Base-by-base conservation (phyloP, 495 filamentous ascomycete species). In the Neurospora sp. region DNA sequence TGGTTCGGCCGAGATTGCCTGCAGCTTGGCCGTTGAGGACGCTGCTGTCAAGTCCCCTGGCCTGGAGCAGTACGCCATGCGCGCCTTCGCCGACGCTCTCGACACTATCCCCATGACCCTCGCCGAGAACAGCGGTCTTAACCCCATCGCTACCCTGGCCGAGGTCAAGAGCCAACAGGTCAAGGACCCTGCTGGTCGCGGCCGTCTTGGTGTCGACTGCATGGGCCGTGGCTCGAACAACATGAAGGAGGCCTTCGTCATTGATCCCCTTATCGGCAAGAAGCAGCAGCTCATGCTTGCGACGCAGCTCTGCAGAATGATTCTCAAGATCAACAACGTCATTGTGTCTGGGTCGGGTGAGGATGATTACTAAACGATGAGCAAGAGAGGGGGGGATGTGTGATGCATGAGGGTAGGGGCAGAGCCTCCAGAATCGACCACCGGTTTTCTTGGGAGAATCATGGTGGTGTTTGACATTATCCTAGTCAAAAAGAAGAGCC, bases 271-370 rank as follows among this genome's bases (percentile, higher is more conserved):
- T 72, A 98, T 99, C 78, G 94, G 94, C 73, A 99, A 99, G 87
- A 89, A 93, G 79, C 94, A 97, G 85, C 96, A 99, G 83, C 87
- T 99, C 72, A 86, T 97, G 81, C 87, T 99, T 70, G 96, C 96
- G 18, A 98, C 96, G 22, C 96, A 99, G 84, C 88, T 99, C 38
- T 98, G 96, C 86, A 90, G 96, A 72, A 99, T 99, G 96, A 96
- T 99, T 75, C 88, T 99, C 72, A 99, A 99, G 90, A 92, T 96
- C 81, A 88, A 92, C 85, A 98, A 98, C 82, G 96, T 99, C 74
- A 99, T 99, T 77, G 92, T 99, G 77, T 89, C 94, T 42, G 96
- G 96, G 27, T 91, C 91, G 72, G 96, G 94, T 40, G 92, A 98
- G 71, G 89, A 96, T 72, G 96, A 98, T 72, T 98, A 91, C 80